These are phyloP conservation scores for Ustanciosporium gigantosporum DNA, from an alignment of 1,284 basidiomycete genomes.

Conservation along the genomic window DNA sequence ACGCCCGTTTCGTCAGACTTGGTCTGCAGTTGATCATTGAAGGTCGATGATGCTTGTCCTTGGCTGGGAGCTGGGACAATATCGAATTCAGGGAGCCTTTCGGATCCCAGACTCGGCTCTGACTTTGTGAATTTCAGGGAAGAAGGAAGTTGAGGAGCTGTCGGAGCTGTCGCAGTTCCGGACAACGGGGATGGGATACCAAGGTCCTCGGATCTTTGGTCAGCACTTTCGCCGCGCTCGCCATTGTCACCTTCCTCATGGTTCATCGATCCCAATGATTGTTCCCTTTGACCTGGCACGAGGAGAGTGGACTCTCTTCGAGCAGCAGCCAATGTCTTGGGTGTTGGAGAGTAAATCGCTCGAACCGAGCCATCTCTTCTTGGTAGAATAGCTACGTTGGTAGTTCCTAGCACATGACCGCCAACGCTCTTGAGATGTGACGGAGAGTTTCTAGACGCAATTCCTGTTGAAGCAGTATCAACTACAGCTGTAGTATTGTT, in stretches of 20 bases:
- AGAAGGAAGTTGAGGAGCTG: slow-evolving; percentile 24
- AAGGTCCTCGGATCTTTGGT: no score
- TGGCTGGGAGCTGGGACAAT: neutral
- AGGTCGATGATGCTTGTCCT: neutral
- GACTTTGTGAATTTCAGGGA: slow-evolving; percentile 15
- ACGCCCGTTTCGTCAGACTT: slow-evolving; percentile 29
- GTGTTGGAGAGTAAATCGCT: slow-evolving; percentile 41
- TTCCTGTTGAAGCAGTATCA: no score
- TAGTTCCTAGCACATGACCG: slow-evolving; percentile 19
- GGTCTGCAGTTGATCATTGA: slow-evolving; percentile 1
- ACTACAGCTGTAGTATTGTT: no score
- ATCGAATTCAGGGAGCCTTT: slow-evolving; percentile 1
- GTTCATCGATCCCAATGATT: no score
- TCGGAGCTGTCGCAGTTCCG: slow-evolving; percentile 9
- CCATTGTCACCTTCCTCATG: neutral
- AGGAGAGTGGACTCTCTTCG: slow-evolving; percentile 9
- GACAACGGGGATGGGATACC: slow-evolving; percentile 23
- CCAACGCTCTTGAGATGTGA: slow-evolving; percentile 22
- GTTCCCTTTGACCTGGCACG: neutral
- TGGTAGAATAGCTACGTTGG: slow-evolving; percentile 11
- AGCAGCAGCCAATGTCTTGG: slow-evolving; percentile 30
- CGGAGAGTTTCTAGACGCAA: no score
- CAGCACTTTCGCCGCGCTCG: neutral
- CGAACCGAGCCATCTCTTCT: slow-evolving; percentile 27
- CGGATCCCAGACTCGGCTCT: slow-evolving; percentile 5